Conservation (phyloP, 83 land plant genomes). For the Isoetes engelmannii region DNA sequence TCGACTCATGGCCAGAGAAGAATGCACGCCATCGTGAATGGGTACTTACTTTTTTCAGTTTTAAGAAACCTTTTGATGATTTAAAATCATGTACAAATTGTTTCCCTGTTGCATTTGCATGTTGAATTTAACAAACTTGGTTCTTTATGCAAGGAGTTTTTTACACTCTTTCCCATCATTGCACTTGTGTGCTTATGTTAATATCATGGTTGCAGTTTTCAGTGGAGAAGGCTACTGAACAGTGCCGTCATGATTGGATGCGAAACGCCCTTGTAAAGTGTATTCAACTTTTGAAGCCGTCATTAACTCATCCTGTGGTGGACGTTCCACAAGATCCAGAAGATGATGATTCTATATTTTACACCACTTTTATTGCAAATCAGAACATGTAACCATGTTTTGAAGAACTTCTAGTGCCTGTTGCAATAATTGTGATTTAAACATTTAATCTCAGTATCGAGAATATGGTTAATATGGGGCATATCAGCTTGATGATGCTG, state of each 20-base stretch:
- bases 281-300: neutral
- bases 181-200: neutral
- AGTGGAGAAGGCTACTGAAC: slow-evolving; percentile 36
- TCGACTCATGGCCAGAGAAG: slow-evolving; percentile 56
- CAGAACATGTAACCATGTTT: too few species aligned
- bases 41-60: slow-evolving; percentile 30
- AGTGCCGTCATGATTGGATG: slow-evolving; percentile 47
- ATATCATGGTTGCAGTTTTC: slow-evolving; percentile 23
- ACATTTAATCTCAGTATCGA: too few species aligned
- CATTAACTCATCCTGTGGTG: too few species aligned
- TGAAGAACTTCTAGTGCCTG: too few species aligned
- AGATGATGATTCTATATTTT: too few species aligned
- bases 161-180: neutral
- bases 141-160: neutral
- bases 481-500: too few species aligned
- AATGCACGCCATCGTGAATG: slow-evolving; percentile 37
- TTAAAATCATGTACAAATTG: neutral
- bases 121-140: neutral
- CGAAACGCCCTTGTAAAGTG: slow-evolving; percentile 38
- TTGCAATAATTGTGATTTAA: too few species aligned
- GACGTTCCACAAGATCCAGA: too few species aligned
- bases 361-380: too few species aligned
- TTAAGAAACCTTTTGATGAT: neutral
- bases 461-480: too few species aligned
- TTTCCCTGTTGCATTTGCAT: neutral